Percentiles rank a stretch among this genome's conserved stretches.
phyloP scores from a whole-genome alignment of 2,329 filamentous ascomycete genomes.

The Aspergillus candidus region DNA sequence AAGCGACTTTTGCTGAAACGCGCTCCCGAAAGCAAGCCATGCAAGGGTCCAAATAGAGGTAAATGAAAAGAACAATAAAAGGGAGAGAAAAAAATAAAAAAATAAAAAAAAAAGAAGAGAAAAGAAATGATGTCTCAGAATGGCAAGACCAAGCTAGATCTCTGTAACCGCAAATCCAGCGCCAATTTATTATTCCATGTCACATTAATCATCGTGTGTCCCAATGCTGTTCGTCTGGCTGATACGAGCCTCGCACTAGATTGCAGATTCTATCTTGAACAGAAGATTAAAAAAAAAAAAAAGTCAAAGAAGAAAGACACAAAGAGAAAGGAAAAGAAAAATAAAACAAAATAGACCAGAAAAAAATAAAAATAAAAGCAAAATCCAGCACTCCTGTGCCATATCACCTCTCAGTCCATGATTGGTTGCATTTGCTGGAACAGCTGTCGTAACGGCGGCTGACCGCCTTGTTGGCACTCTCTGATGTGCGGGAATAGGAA shows the following conservation, averaged over 20 bases:
- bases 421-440: conserved; percentile 19
- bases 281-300: background rate
- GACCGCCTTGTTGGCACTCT: conserved; percentile 27
- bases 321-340: background rate
- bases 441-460: conserved; percentile 22
- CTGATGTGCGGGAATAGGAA: conserved; percentile 35
- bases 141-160: background rate
- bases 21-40: no score
- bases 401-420: conserved; percentile 15
- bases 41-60: no score
- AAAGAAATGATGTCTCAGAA: background rate
- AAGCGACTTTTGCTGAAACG: background rate
- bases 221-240: background rate
- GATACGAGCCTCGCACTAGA: background rate
- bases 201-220: background rate
- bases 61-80: background rate
- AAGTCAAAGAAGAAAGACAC: background rate
- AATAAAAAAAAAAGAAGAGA: background rate
- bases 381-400: conserved; percentile 9
- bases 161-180: background rate
- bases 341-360: background rate
- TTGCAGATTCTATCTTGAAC: background rate
- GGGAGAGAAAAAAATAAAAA: background rate
- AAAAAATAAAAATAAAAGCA: no score
- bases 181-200: conserved; percentile 5